Percentiles rank a stretch among this genome's conserved stretches.
Evolutionary conservation across 441 rosid genomes (phyloP).

Genomic region (Sinapis alba): DNA sequence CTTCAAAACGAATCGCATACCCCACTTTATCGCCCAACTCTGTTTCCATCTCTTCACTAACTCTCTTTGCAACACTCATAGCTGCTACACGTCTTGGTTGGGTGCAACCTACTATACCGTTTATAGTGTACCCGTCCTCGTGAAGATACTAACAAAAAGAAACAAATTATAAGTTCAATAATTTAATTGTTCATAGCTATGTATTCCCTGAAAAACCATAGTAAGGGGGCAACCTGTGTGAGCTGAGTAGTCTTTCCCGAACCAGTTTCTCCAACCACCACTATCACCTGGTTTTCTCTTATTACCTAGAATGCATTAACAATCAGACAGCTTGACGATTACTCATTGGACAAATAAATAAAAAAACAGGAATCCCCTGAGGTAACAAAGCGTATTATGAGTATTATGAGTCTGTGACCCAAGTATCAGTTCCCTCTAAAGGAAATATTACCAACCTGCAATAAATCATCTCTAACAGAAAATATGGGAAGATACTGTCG

Average conservation of each 20-base stretch:
- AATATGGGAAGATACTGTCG: slow-evolving; percentile 93
- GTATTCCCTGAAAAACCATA: background rate
- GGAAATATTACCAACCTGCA: slow-evolving; percentile 51
- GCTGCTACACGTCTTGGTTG: slow-evolving; percentile 10
- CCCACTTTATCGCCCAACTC: slow-evolving; percentile 61
- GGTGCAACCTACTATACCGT: slow-evolving; percentile 51
- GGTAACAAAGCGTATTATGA: background rate
- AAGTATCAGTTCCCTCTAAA: background rate
- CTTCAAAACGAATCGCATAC: slow-evolving; percentile 97
- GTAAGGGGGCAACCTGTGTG: background rate
- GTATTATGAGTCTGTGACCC: background rate
- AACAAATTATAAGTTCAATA: background rate
- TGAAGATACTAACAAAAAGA: slow-evolving; percentile 58
- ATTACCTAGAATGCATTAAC: slow-evolving; percentile 43
- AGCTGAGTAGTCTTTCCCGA: slow-evolving; percentile 5
- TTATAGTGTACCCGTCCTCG: slow-evolving; percentile 86
- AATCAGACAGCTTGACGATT: background rate
- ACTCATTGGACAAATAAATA: background rate
- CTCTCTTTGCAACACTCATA: slow-evolving; percentile 97
- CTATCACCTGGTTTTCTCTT: slow-evolving; percentile 90
- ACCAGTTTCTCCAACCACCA: background rate
- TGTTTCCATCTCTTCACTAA: slow-evolving; percentile 98
- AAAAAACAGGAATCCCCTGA: background rate
- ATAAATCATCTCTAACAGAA: slow-evolving; percentile 91
- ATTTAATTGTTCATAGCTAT: background rate